Percentiles rank a stretch among this genome's conserved stretches.
Conservation (phyloP, 2,329 filamentous ascomycete genomes). For the Rhinocladiella mackenziei region DNA sequence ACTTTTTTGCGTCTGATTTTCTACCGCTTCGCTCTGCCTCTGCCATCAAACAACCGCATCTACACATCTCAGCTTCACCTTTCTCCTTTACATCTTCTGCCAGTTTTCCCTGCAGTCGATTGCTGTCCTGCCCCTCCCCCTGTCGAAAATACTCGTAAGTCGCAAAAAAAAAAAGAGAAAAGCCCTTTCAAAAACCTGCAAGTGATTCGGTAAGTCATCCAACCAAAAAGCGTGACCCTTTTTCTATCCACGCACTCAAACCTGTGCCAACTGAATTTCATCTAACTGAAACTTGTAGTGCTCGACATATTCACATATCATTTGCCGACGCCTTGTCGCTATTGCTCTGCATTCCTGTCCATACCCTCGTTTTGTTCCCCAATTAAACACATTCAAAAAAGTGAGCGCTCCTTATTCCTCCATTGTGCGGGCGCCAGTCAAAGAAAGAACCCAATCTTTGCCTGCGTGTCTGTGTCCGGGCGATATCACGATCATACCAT, state of each 20-base stretch:
- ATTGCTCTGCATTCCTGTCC: conserved; percentile 9
- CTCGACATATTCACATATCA: conserved; percentile 22
- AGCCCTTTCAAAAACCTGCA: conserved; percentile 34
- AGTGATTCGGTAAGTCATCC: conserved; percentile 25
- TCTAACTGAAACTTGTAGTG: conserved; percentile 17
- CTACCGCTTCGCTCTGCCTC: conserved; percentile 24
- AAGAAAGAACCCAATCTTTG: conserved; percentile 6
- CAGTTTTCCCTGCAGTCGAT: conserved; percentile 25
- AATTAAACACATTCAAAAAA: conserved; percentile 13
- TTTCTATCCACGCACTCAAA: conserved; percentile 8
- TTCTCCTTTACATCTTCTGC: conserved; percentile 25
- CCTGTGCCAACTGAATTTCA: not conserved
- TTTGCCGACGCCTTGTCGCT: conserved; percentile 13
- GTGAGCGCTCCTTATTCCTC: conserved; percentile 14
- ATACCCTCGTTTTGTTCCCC: conserved; percentile 12
- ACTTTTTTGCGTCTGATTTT: conserved; percentile 23
- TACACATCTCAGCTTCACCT: conserved; percentile 22
- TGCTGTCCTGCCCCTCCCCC: conserved; percentile 31
- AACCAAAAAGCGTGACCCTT: conserved; percentile 13
- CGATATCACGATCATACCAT: not conserved
- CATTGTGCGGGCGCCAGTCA: not conserved
- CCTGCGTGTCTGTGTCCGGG: not conserved
- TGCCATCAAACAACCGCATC: conserved; percentile 20
- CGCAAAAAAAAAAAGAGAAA: conserved; percentile 38
- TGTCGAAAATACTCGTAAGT: conserved; percentile 34